These are phyloP conservation scores for Exophiala viscosa DNA, from an alignment of 2,329 filamentous ascomycete species.

Conservation along the genomic window DNA sequence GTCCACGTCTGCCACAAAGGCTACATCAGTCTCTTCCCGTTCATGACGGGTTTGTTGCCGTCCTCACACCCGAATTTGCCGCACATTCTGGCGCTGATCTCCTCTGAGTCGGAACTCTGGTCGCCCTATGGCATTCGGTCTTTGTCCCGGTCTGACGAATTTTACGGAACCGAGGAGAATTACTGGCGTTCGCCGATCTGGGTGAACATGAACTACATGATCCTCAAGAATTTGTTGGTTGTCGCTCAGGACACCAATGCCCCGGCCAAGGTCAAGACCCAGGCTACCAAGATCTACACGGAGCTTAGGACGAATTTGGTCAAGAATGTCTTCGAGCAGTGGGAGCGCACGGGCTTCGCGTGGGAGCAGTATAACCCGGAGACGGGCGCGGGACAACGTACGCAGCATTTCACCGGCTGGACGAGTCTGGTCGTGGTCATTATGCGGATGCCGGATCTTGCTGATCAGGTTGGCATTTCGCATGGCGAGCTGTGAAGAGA, in stretches of 20 bases:
- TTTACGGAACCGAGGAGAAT: slow-evolving; percentile 89
- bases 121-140: slow-evolving; percentile 84
- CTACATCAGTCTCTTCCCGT: slow-evolving; percentile 90
- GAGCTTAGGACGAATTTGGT: slow-evolving; percentile 78
- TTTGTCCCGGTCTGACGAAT: slow-evolving; percentile 74
- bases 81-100: slow-evolving; percentile 71
- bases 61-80: slow-evolving; percentile 71
- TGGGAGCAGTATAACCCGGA: slow-evolving; percentile 99
- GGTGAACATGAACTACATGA: slow-evolving; percentile 95
- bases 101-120: slow-evolving; percentile 82
- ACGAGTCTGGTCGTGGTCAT: slow-evolving; percentile 98
- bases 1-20: slow-evolving; percentile 91
- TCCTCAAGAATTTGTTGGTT: slow-evolving; percentile 72
- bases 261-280: slow-evolving; percentile 30
- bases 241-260: slow-evolving; percentile 36
- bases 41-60: slow-evolving; percentile 75
- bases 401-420: slow-evolving; percentile 98
- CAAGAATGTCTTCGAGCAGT: slow-evolving; percentile 80
- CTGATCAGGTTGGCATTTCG: slow-evolving; percentile 26
- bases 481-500: slow-evolving; percentile 18
- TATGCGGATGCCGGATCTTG: slow-evolving; percentile 83
- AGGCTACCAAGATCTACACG: slow-evolving; percentile 70
- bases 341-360: slow-evolving; percentile 88
- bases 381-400: slow-evolving; percentile 87
- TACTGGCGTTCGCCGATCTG: slow-evolving; percentile 95